Base-by-base conservation (phyloP, 352 stramenopile genomes). In the Phytophthora citricola region DNA sequence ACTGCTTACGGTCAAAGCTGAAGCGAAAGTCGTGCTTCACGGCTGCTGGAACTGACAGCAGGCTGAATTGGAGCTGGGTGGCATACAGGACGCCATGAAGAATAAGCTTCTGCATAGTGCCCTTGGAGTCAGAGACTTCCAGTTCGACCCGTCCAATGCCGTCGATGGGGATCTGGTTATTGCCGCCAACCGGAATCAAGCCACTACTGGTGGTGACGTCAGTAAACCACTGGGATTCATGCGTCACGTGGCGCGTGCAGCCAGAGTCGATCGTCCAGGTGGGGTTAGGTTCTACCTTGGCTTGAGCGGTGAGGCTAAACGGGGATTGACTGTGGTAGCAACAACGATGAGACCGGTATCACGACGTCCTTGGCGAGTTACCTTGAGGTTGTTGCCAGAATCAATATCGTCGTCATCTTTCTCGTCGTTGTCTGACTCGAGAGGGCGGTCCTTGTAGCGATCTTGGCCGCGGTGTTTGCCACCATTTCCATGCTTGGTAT, bases 151-250 rank as follows among this genome's bases (percentile, higher is more conserved):
- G 24, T 26, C 2, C 24, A 26, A 2, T 26, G 24, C 57, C 54
- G 62, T 26, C 14, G 38, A 63, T 63, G 4, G 45, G 17, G 1
- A 50, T 50, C 14, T 57, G 11, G 24, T 50, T 44, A 1, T 69
- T 69, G 6, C 58, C 39, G 1, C 58, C 58, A 24, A 69, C 58
- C 2, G 65, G 66, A 36, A 69, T 69, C 1, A 39, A 58, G 8
- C 46, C 62, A 44, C 22, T 44, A 51, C 26, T 54, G 0, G 39
- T 17, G 3, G 49, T 3, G 36, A 64, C 61, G 2, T 41, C 7
- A 1, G n/a, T 52, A n/a, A 62, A 70, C 63, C 41, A 66, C 47
- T 53, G 43, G 32, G 50, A 34, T 47, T 63, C 29, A 26, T 68
- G 60, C n/a, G 38, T 63, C 26, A 68, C 60, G 10, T 68, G 60